phyloP scores from a whole-genome alignment of 2,329 filamentous ascomycete genomes.

The Diaporthe vaccinii region DNA sequence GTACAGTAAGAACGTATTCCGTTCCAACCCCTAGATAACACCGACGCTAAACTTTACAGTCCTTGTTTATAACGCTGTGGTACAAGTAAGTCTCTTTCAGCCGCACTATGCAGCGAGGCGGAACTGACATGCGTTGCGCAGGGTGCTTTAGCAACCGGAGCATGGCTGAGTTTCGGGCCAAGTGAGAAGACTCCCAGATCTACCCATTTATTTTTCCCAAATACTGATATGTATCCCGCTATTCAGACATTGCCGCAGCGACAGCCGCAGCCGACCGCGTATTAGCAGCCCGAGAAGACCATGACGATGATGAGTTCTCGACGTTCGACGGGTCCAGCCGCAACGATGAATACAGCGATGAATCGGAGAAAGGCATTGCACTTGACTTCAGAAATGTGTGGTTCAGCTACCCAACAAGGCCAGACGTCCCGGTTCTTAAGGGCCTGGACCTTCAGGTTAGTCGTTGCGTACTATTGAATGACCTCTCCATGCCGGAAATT shows the following conservation, averaged over 20 bases:
- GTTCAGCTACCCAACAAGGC: conserved; percentile 37
- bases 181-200: conserved; percentile 22
- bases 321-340: conserved; percentile 49
- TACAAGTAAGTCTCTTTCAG: conserved; percentile 46
- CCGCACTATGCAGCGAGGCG: accelerated
- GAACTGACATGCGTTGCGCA: background rate
- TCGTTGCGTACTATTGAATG: accelerated
- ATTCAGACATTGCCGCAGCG: conserved; percentile 48
- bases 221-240: background rate
- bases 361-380: conserved; percentile 47
- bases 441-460: conserved; percentile 27
- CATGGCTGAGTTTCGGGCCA: conserved; percentile 51
- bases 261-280: conserved; percentile 49
- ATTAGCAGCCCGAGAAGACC: conserved; percentile 37
- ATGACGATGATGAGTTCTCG: background rate
- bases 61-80: conserved; percentile 51
- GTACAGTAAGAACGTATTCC: conserved; percentile 41
- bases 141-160: conserved; percentile 47
- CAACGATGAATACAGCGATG: background rate
- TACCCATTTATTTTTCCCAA: accelerated
- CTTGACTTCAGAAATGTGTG: conserved; percentile 35
- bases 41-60: conserved; percentile 18
- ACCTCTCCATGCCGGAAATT: background rate
- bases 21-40: accelerated
- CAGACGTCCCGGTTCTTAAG: conserved; percentile 13